These are phyloP conservation scores for Penicillium paneum DNA, from an alignment of 2,329 filamentous ascomycete genomes.

Conservation along the genomic window DNA sequence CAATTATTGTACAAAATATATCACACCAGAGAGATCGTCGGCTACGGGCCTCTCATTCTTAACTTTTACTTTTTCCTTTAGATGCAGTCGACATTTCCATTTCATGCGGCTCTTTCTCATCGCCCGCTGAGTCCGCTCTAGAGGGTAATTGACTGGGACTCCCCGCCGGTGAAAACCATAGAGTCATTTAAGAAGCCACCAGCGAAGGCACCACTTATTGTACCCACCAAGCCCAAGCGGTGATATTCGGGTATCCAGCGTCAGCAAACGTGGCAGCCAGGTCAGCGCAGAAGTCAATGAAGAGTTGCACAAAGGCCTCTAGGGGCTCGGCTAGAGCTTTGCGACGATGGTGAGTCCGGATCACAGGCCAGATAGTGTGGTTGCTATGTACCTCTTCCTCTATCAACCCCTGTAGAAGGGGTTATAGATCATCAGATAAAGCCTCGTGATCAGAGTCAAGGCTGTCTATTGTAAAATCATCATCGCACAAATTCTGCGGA, in stretches of 20 bases:
- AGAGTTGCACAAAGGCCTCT: slow-evolving; percentile 43
- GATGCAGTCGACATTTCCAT: slow-evolving; percentile 27
- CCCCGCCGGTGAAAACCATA: slow-evolving; percentile 51
- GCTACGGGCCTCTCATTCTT: too few relatives aligned
- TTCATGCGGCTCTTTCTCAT: slow-evolving; percentile 45
- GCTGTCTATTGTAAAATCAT: not conserved
- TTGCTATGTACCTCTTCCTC: slow-evolving; percentile 52
- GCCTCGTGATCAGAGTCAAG: too few relatives aligned
- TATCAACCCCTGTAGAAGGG: slow-evolving; percentile 42
- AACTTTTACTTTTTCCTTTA: too few relatives aligned
- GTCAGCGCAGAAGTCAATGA: slow-evolving; percentile 52
- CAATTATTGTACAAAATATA: too few relatives aligned
- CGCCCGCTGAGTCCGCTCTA: slow-evolving; percentile 41
- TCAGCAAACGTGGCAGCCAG: slow-evolving; percentile 43
- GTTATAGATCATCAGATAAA: slow-evolving; percentile 43
- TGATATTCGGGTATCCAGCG: slow-evolving; percentile 45
- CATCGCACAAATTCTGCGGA: not conserved
- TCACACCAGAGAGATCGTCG: too few relatives aligned
- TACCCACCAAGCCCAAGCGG: slow-evolving; percentile 42
- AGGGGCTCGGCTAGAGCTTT: slow-evolving; percentile 55
- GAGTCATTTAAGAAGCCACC: slow-evolving; percentile 51
- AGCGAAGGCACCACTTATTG: slow-evolving; percentile 20
- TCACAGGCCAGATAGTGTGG: slow-evolving; percentile 49
- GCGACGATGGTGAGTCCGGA: slow-evolving; percentile 51
- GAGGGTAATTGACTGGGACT: slow-evolving; percentile 53